Conservation (phyloP, 192 early-diverging fungal species). For the Piromyces sp. region DNA sequence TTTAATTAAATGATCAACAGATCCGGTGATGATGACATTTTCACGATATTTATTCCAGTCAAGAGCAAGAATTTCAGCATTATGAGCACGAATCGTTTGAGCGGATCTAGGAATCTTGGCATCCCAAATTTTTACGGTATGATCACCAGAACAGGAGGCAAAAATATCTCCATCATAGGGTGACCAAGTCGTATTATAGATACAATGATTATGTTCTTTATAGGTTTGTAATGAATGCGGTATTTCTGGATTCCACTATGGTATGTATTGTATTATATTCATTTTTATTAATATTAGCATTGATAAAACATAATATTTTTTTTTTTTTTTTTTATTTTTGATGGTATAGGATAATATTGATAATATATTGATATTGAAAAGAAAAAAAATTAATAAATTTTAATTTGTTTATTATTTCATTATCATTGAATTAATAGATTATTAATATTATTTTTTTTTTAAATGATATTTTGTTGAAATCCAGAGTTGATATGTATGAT, state of each 20-base stretch:
- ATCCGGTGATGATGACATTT: constrained; percentile 66
- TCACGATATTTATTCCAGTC: constrained; percentile 97
- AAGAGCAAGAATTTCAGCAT: constrained; percentile 68
- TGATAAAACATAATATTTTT: too few species aligned
- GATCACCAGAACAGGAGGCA: constrained; percentile 81
- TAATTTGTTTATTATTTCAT: too few species aligned
- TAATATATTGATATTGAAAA: too few species aligned
- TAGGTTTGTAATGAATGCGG: constrained; percentile 65
- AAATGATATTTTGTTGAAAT: too few species aligned
- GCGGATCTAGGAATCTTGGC: constrained; percentile 36
- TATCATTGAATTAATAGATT: too few species aligned
- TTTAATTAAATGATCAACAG: constrained; percentile 73
- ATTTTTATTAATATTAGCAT: too few species aligned
- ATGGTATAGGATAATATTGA: too few species aligned
- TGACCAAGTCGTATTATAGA: constrained; percentile 79
- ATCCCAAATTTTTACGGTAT: constrained; percentile 84
- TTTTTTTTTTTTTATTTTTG: too few species aligned
- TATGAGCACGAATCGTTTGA: constrained; percentile 46
- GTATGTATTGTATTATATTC: too few species aligned
- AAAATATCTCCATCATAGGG: constrained; percentile 59
- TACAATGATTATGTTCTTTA: constrained; percentile 77
- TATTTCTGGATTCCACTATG: constrained; percentile 71
- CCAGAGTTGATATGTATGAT: too few species aligned
- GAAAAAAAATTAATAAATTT: too few species aligned
- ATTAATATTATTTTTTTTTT: too few species aligned